Base-by-base conservation (phyloP, 352 stramenopile species). In the Phytophthora syringae region DNA sequence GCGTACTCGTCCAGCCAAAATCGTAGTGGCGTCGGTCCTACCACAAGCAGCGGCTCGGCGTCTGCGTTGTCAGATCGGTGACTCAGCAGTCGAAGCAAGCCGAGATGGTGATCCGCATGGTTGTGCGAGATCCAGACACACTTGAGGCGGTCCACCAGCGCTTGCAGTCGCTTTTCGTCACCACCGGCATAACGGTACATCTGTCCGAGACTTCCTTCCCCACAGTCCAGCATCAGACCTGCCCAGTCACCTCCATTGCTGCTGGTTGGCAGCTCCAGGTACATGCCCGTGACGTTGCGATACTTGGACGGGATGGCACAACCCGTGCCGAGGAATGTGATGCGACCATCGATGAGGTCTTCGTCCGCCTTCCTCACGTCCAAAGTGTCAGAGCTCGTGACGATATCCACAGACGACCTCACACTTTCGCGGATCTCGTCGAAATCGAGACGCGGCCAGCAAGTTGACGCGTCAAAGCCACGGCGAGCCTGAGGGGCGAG, bases 301-400 rank as follows among this genome's bases (percentile, higher is more conserved):
- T 99, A 98, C 76, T 99, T 99, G 61, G 95, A 99, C 34, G 97
- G 97, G 24, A 99, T 93, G 24, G 97, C 97, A 21, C 93, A 98
- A 0, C 97, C 97, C 0, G 97, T 99, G 21, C 97, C 97, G 1
- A 99, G 85, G 61, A 99, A 99, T 12, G 94, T 96, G 57, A 99
- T 82, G 0, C 77, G 72, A 4, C 82, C 82, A n/a, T 77, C 52
- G 13, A 80, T 52, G 27, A 76, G 43, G 21, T 79, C 61, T 5
- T 61, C 50, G 24, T 77, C 60, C 16, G 25, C 6, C 3, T 54
- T 49, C 18, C 61, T 57, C 18, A 44, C 20, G 7, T 30, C 52
- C 10, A 13, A 16, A 16, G 20, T 50, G 7, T 44, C 13, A 13
- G 25, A 4, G 15, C 43, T 55, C 0, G 74, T 25, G 9, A 57